Evolutionary conservation across 2,329 filamentous ascomycete species (phyloP).

Genomic region (Capronia americana): DNA sequence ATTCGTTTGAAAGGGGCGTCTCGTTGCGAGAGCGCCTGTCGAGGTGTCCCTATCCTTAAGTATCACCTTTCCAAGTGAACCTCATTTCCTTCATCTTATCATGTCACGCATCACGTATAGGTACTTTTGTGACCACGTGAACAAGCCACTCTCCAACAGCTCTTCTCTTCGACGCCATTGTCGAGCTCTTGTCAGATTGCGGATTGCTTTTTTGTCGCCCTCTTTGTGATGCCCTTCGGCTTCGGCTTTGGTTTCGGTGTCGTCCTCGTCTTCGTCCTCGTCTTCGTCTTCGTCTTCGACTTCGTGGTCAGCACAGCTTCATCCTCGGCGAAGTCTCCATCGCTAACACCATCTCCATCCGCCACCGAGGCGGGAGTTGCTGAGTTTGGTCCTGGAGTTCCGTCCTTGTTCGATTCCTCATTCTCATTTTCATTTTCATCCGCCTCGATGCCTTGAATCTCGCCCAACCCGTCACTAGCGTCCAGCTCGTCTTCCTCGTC

Average conservation of each 20-base stretch:
- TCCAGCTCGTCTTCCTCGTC: constrained; percentile 38
- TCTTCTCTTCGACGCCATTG: neutral
- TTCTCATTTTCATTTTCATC: constrained; percentile 22
- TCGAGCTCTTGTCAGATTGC: neutral
- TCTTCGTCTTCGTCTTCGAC: neutral
- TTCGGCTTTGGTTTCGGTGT: constrained; percentile 7
- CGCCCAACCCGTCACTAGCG: constrained; percentile 31
- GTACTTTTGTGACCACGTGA: neutral
- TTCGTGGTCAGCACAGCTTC: constrained; percentile 7
- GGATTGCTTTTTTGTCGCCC: neutral
- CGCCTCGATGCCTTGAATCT: constrained; percentile 29
- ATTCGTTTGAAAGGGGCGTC: neutral
- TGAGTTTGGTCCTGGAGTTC: neutral
- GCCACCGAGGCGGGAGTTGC: neutral
- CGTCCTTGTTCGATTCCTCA: neutral
- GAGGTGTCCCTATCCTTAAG: neutral
- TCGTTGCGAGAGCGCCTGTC: neutral
- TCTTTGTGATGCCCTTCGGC: neutral
- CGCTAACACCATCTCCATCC: constrained; percentile 22
- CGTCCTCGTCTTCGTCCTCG: constrained; percentile 10
- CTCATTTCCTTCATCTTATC: neutral
- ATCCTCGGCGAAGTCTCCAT: constrained; percentile 45
- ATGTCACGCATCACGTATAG: neutral
- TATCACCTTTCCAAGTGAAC: neutral
- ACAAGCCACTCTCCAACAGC: neutral